Evolutionary conservation across 805 yeast genomes (phyloP), one percentile per base, ranked within the genome.

Genomic region (Zygosaccharomyces siamensis): DNA sequence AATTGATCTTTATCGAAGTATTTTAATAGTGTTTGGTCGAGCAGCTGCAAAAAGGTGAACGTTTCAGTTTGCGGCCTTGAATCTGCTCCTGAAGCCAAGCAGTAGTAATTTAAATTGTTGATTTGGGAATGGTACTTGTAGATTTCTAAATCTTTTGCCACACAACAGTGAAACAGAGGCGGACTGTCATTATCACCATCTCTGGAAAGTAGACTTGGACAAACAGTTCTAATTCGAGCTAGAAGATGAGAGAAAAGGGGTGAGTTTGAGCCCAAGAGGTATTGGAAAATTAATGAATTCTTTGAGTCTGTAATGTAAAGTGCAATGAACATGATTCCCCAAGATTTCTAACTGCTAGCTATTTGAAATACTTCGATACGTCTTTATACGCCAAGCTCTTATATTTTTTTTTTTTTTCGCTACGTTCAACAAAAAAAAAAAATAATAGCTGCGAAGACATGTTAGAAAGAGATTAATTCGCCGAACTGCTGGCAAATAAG

Each of bases 1-100:
- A 89, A 61, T 2, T 82, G 82, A 2, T 64, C 56, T 31, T 67
- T 66, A 14, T 74, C 76, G 52, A 87, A 83, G 63, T 81, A 86
- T 47, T 78, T 81, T 42, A 73, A 69, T 54, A 86, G 70, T 0
- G 75, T 75, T 16, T 66, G 74, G 11, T 81, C 70, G 20, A 86
- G 63, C 26, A 75, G 65, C 24, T 71, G 68, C 20, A 82, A 63
- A 48, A 86, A 77, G 21, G 75, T 75, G 50, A 74, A 72, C 1
- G 87, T 81, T n/a, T 75, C 63, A 45, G 79, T 57, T 0, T 86
- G 84, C 39, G 81, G 78, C 12, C 40, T 44, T 18, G 49, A 28
- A 21, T 45, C 39, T 7, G 51, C 36, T 23, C 47, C 48, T 7
- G 55, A 48, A 12, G 51, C 46, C 18, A 64, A 45, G 42, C 67